Conservation (phyloP, 257 asterid species). For the Sherardia arvensis region DNA sequence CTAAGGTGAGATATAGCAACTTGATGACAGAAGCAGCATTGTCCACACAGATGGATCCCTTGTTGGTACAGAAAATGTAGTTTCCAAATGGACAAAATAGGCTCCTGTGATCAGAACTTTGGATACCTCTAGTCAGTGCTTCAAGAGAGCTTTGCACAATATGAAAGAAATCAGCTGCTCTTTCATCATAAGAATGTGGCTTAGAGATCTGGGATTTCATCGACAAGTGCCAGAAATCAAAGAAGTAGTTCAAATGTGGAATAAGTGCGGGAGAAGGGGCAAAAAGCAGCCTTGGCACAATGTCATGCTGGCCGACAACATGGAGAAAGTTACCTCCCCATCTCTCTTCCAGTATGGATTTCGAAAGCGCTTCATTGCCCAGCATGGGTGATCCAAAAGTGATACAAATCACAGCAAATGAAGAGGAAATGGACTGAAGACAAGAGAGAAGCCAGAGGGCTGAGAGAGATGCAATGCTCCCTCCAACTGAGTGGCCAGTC, state of each 20-base stretch:
- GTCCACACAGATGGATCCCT: constrained; percentile 70
- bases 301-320: constrained; percentile 56
- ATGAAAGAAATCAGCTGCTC: constrained; percentile 21
- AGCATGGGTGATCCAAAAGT: constrained; percentile 78
- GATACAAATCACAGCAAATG: constrained; percentile 48
- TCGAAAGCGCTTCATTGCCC: constrained; percentile 58
- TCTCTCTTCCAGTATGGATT: constrained; percentile 57
- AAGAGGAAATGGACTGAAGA: constrained; percentile 26
- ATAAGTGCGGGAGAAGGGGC: constrained; percentile 40
- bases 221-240: constrained; percentile 36
- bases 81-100: constrained; percentile 72
- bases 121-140: constrained; percentile 23
- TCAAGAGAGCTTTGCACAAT: constrained; percentile 32
- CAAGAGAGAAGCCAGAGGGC: constrained; percentile 67
- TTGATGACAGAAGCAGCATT: constrained; percentile 41
- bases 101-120: constrained; percentile 13
- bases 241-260: constrained; percentile 28
- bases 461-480: constrained; percentile 67
- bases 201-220: constrained; percentile 26
- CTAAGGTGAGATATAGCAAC: constrained; percentile 46
- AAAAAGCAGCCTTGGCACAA: constrained; percentile 64
- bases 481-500: constrained; percentile 78
- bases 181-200: constrained; percentile 26
- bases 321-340: constrained; percentile 82
- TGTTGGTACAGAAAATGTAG: constrained; percentile 62